Evolutionary conservation across 805 yeast species (phyloP), one percentile per base, ranked within the genome.

Genomic region (Candida jianshihensis): DNA sequence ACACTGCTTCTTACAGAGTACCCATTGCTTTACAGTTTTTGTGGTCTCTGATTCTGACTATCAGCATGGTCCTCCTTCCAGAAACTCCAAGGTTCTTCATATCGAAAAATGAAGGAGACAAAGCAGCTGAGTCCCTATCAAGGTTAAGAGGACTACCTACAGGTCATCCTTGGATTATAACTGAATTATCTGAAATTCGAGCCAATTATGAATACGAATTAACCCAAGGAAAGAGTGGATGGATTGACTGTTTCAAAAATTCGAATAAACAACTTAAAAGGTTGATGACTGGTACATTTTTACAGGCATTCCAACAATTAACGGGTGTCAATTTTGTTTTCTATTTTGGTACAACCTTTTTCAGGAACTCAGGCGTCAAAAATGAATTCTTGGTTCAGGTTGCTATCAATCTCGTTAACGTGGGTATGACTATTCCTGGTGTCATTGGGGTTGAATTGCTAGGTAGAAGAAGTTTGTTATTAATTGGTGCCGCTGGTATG

Each of bases 71-170:
- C 42, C 66, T 78, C 44, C 62, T 84, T 27, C 89, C 94, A 19
- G 95, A 84, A 51, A 70, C 83, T 30, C 94, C 95, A 26, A 70
- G 95, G 49, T 85, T 61, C 60, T 72, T 60, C 42, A 78, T 85
- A 20, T 73, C 72, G 34, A 73, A 73, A 44, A 74, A 73, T 43
- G 59, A 70, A 19, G 51, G 70, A 37, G 78, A 71, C n/a, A 65
- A 70, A 30, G 90, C 89, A 2, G 62, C 73, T 22, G 51, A 61
- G 18, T 69, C 79, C 19, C 62, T 85, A 43, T 54, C 78, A 13
- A 69, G 66, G 46, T 61, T 82, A 32, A 65, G 82, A 56, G 68
- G 75, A 46, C 55, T 67, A 31, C 70, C 73, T 16, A 41, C 45
- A n/a, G 68, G 63, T 49, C 64, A 69, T 54, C 66, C 67, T 19